Evolutionary conservation across 2,329 filamentous ascomycete genomes (phyloP), one percentile per base, ranked within the genome.

Genomic region (Ophiostoma angusticollis): DNA sequence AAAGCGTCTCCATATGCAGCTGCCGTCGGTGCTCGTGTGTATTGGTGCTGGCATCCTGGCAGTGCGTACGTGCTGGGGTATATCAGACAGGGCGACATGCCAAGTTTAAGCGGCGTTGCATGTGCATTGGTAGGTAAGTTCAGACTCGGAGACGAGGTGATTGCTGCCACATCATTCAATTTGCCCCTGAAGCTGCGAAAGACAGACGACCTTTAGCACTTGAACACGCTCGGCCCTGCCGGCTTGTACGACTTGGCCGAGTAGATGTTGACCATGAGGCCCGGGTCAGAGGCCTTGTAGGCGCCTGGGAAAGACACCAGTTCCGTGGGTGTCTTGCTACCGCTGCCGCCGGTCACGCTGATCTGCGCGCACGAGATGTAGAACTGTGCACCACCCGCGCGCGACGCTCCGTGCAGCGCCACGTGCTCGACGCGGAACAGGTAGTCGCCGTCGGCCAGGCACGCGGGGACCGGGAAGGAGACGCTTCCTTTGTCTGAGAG

Each of bases 341-440:
- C 43, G 4, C 19, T 23, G 21, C 43, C 43, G 17, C 43, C 43
- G 12, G 37, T 27, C 14, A 45, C 40, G 33, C 23, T 40, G 24
- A 45, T 23, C 34, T 45, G 40, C 6, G 43, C 43, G 16, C 40
- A 45, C n/a, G 41, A 42, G 12, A 45, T 45, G 37, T 45, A 45
- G 31, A 45, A 45, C 37, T 45, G 43, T 6, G 43, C 43, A 17
- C 43, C 43, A 31, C 31, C 31, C 12, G 19, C 31, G n/a, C 24
- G 18, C 9, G 39, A 34, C 8, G 40, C 43, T 2, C 14, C 12
- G 39, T 45, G 40, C 18, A 45, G 43, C n/a, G 43, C 43, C 9
- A 42, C 34, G 25, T 45, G 43, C 40, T 42, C 43, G 19, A 42
- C 35, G 22, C 43, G 37, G 40, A 42, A 45, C 9, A 45, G 40